Conservation (phyloP, 2,329 filamentous ascomycete genomes). For the Ambrosiella beaveri region DNA sequence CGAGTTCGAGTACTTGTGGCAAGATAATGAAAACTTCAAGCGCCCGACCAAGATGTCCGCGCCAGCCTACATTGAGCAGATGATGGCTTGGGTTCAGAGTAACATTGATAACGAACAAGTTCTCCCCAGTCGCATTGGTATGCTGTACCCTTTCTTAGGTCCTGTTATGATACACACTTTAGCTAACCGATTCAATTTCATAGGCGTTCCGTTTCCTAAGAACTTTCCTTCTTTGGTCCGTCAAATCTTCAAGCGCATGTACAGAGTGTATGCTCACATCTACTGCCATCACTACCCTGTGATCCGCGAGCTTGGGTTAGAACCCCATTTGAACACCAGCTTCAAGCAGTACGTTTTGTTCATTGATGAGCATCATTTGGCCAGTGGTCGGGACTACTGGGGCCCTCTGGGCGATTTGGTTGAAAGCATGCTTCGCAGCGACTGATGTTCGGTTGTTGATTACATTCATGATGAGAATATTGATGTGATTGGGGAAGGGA, state of each 20-base stretch:
- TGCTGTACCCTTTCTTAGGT: conserved; percentile 14
- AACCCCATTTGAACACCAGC: conserved; percentile 94
- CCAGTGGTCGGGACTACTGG: conserved; percentile 93
- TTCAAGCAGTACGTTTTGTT: conserved; percentile 99
- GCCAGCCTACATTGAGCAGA: conserved; percentile 90
- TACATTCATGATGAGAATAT: not conserved
- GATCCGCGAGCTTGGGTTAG: conserved; percentile 81
- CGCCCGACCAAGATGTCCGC: conserved; percentile 96
- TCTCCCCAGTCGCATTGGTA: conserved; percentile 84
- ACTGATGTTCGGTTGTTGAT: conserved; percentile 28
- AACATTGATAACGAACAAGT: conserved; percentile 92
- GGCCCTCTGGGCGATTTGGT: conserved; percentile 88
- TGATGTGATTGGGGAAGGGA: not conserved
- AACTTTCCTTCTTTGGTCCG: conserved; percentile 75
- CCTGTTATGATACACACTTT: conserved; percentile 2
- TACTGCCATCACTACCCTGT: conserved; percentile 99
- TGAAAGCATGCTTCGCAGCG: conserved; percentile 92
- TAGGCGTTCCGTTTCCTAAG: conserved; percentile 85
- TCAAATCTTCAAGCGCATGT: conserved; percentile 97
- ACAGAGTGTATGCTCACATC: conserved; percentile 95
- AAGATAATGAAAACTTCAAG: conserved; percentile 86
- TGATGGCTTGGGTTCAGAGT: conserved; percentile 92
- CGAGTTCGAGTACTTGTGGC: conserved; percentile 99
- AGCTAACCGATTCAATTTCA: conserved; percentile 11
- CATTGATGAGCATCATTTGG: conserved; percentile 87